Evolutionary conservation across 1,139 yeast species (phyloP).

Genomic region (Nakaseomyces kungkrabaensis): DNA sequence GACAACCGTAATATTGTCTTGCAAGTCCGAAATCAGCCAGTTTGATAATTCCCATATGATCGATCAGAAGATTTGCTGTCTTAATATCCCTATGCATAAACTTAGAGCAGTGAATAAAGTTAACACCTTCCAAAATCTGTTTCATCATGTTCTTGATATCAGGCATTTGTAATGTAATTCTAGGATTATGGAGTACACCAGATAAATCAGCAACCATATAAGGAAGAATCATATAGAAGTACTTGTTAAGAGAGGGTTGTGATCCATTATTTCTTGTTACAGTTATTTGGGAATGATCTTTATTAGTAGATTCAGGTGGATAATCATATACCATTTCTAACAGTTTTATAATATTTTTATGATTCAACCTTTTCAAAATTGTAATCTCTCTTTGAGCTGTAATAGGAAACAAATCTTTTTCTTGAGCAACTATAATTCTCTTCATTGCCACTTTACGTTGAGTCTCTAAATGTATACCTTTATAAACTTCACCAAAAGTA

Average conservation of each 20-base stretch:
- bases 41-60: constrained; percentile 64
- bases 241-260: constrained; percentile 24
- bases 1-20: constrained; percentile 61
- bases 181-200: constrained; percentile 81
- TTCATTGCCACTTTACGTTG: constrained; percentile 71
- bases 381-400: constrained; percentile 92
- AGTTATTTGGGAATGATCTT: constrained; percentile 39
- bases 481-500: constrained; percentile 79
- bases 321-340: constrained; percentile 71
- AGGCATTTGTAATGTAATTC: constrained; percentile 47
- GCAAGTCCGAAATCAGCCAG: constrained; percentile 95
- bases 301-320: constrained; percentile 32
- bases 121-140: constrained; percentile 71
- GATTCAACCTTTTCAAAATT: constrained; percentile 61
- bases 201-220: constrained; percentile 91
- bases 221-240: constrained; percentile 80
- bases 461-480: constrained; percentile 46
- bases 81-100: constrained; percentile 86
- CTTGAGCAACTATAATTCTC: constrained; percentile 70
- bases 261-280: constrained; percentile 31
- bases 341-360: constrained; percentile 64
- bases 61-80: constrained; percentile 83
- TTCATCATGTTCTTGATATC: constrained; percentile 78
- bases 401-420: constrained; percentile 87
- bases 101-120: constrained; percentile 64